phyloP scores from a whole-genome alignment of 2,329 filamentous ascomycete species.

The Xylaria polymorpha region DNA sequence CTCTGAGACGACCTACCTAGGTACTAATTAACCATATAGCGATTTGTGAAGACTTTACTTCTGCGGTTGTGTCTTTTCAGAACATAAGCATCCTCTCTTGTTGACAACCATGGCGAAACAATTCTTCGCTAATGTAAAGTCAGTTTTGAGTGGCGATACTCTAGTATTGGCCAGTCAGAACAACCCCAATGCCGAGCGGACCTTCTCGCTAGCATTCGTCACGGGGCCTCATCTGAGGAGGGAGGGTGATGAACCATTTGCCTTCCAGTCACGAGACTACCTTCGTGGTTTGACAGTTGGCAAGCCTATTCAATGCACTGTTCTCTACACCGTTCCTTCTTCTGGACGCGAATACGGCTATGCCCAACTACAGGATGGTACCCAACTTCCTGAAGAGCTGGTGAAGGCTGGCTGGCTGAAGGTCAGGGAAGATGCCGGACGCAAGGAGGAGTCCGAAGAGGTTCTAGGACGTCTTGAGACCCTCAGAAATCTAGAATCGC shows the following conservation, averaged over 20 bases:
- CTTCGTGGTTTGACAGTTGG: conserved; percentile 86
- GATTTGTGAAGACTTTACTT: conserved; percentile 37
- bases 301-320: conserved; percentile 85
- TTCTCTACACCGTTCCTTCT: conserved; percentile 88
- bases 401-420: conserved; percentile 93
- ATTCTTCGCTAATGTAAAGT: conserved; percentile 84
- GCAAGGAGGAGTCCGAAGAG: conserved; percentile 87
- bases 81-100: conserved; percentile 55
- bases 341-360: conserved; percentile 89
- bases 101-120: conserved; percentile 55
- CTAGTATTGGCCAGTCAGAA: conserved; percentile 83
- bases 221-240: conserved; percentile 86
- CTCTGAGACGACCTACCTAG: background rate
- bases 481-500: conserved; percentile 79
- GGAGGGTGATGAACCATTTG: conserved; percentile 91
- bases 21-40: conserved; percentile 42
- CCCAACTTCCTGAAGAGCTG: conserved; percentile 81
- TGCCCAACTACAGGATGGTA: conserved; percentile 80
- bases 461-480: conserved; percentile 77
- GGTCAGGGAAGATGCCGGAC: conserved; percentile 91
- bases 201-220: conserved; percentile 91
- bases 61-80: conserved; percentile 40
- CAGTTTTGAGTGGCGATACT: conserved; percentile 92
- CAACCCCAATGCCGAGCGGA: conserved; percentile 85
- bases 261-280: conserved; percentile 94